phyloP scores from a whole-genome alignment of 306 rosid genomes.

The Cucurbita ficifolia region DNA sequence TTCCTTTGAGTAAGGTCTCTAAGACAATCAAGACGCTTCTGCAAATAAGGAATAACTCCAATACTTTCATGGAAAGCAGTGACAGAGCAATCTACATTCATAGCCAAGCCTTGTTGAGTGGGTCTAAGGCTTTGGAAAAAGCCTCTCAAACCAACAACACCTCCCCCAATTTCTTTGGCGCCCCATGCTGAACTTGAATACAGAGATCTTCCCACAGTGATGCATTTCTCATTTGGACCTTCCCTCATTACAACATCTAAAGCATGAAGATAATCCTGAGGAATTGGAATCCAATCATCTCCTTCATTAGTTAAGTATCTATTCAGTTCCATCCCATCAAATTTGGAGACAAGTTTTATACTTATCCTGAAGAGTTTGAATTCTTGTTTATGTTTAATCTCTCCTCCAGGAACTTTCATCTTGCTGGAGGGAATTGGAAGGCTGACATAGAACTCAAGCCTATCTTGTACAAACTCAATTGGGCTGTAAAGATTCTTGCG shows the following conservation, averaged over 20 bases:
- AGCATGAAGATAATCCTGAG: conserved; percentile 96
- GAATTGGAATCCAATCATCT: conserved; percentile 78
- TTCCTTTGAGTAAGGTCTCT: conserved; percentile 66
- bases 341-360: conserved; percentile 67
- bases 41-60: conserved; percentile 77
- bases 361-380: conserved; percentile 58
- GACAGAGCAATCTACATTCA: conserved; percentile 85
- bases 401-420: conserved; percentile 21
- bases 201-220: conserved; percentile 71
- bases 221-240: conserved; percentile 67
- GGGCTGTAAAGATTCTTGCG: conserved; percentile 79
- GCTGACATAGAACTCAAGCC: conserved; percentile 66
- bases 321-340: conserved; percentile 55
- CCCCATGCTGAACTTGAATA: conserved; percentile 78
- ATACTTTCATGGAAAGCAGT: conserved; percentile 93
- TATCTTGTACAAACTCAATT: conserved; percentile 66
- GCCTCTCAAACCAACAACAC: conserved; percentile 90
- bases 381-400: conserved; percentile 25
- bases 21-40: conserved; percentile 78
- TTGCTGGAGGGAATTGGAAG: conserved; percentile 53
- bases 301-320: conserved; percentile 64
- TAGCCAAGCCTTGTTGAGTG: conserved; percentile 90
- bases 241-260: conserved; percentile 89
- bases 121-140: conserved; percentile 98
- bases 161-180: conserved; percentile 78